Base-by-base conservation (phyloP, 345 rosid species). In the Euphorbia pulcherrima region DNA sequence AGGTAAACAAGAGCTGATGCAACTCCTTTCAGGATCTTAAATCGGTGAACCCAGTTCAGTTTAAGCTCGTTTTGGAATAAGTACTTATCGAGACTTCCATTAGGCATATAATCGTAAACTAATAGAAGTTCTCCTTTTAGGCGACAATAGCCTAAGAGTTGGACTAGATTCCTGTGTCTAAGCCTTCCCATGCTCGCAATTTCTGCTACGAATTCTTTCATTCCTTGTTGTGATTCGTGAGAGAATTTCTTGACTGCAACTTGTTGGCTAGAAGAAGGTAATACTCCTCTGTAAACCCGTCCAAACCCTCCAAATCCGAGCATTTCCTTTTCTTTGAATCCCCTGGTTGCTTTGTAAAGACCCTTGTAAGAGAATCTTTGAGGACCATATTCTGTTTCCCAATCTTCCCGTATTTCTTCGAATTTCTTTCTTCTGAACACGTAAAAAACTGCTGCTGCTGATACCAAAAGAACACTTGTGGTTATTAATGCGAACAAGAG, bases 21-120 rank as follows among this genome's bases (percentile, higher is more conserved):
- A 28, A 58, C 62, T 58, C 62, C 62, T 30, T 58, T 58, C 23
- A 58, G 62, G 40, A 58, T 58, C 35, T 29, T 37, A 29, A 13
- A 30, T 5, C 62, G n/a, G 6, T 20, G 62, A 58, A 29, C 9
- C 62, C 62, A 58, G 13, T 58, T 58, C 39, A 58, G 23, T 8
- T 13, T 16, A 5, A 17, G 24, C 7, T 58, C 62, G 1, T 30
- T 30, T 10, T 16, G 1, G 35, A 58, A 58, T 6, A 30, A 16
- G 18, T 44, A 46, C 54, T 46, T 63, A 6, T 63, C 67, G 1
- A 63, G 67, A 23, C 64, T 60, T 20, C 64, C 64, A 35, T 60
- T 60, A 3, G 52, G 52, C 66, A 62, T 62, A 24, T 62, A 44
- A 62, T 57, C 37, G 29, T 57, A 57, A 2, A 57, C 61, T 14